Evolutionary conservation across 176 grass and related monocot genomes (phyloP), one percentile per base, ranked within the genome.

Genomic region (Oryza glumipatula): DNA sequence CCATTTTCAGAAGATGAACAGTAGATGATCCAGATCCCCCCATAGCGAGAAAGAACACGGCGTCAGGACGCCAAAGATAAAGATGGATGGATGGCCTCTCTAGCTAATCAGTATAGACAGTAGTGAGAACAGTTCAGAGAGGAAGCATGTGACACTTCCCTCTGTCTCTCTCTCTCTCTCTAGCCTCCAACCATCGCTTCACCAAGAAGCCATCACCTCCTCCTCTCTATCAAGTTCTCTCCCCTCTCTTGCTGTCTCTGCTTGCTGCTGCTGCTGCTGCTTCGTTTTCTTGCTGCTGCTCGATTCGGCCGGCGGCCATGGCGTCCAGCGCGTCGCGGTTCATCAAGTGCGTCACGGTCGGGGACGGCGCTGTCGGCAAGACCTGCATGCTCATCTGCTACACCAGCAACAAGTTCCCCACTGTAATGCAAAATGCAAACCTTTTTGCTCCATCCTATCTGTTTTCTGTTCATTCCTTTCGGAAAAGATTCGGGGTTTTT

Each of bases 371-470:
- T 5, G 97, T 99, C 65, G 97, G 97, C 63, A 99, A 99, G 83
- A 99, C 97, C 32, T 99, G 97, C 90, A 99, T 99, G 97, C 97
- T 99, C 80, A 99, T 99, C 92, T 99, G 97, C 97, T 99, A 97
- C 88, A 97, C 94, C 68, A 94, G 94, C 92, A 97, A 97, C 88
- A 97, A 97, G 77, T 97, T 97, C 87, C 94, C 94, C 38, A 97
- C 94, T 79, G 94, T 97, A 88, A 87, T 68, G 51, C 45, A 38
- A 19, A 19, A 23, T 44, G 47, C 64, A 17, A 5, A 15, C 41
- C 48, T 63, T 51, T 32, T 11, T 21, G 46, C 24, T 38, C 28
- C 24, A 38, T 38, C 28, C 58, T 4, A 23, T 81, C 39, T 83
- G 41, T 54, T 26, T 26, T 35, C 23, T 13, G 26, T 35, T 72